Evolutionary conservation across 352 stramenopile genomes (phyloP), one percentile per base, ranked within the genome.

Genomic region (Phytopythium montanum): DNA sequence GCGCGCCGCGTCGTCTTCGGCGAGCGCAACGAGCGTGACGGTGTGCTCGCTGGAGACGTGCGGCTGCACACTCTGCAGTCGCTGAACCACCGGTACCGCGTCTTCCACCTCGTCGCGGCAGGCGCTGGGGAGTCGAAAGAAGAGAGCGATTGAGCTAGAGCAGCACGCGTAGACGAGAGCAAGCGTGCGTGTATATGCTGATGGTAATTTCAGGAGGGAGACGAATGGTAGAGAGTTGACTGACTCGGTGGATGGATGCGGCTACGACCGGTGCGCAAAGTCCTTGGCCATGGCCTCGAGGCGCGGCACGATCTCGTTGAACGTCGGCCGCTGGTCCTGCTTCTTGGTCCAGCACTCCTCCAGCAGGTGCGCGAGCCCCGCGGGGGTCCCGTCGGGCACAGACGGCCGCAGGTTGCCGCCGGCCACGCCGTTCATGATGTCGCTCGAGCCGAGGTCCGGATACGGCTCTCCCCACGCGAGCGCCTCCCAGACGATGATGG

Each of bases 71-170:
- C 82, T 5, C 87, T 94, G 58, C 81, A 80, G 70, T 93, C 85
- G 29, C 72, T 96, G 23, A 97, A 97, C 59, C 89, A 97, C 59
- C 88, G 82, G 46, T 97, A 94, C 52, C 81, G 87, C 36, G 88
- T 85, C 12, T 96, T 95, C 58, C 77, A 79, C n/a, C 36, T 87
- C 50, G 31, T 44, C n/a, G 68, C 45, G 12, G 50, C 14, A 16
- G 10, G 25, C 14, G 1, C 33, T 8, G 8, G 28, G 19, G 50
- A 44, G 50, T 54, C 10, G 48, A 31, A 28, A 46, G 38, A 44
- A 61, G 16, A 46, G 18, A 25, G 5, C 7, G 16, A 21, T 19
- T n/a, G 19, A 46, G 21, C 9, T 21, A 21, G 8, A 38, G 33
- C 33, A 38, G 33, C 33, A 38, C 33, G 33, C 33, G 33, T 34